These are phyloP conservation scores for Candida jianshihensis DNA, from an alignment of 805 yeast genomes.

Conservation along the genomic window DNA sequence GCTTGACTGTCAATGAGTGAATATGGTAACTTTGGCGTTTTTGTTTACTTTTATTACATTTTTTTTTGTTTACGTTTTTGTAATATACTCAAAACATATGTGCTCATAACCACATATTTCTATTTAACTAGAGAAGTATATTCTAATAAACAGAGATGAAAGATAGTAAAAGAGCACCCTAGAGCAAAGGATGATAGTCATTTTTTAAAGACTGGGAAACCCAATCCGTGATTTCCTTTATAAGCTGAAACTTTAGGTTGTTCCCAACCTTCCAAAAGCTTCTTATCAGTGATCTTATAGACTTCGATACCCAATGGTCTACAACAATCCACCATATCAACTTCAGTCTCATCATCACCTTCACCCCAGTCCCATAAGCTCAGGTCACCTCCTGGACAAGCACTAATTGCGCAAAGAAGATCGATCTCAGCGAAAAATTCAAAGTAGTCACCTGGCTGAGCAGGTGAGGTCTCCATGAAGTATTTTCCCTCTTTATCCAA, in stretches of 20 bases:
- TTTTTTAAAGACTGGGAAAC: slow-evolving; percentile 20
- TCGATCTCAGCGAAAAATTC: slow-evolving; percentile 65
- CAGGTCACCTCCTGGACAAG: slow-evolving; percentile 68
- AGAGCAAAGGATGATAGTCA: no score
- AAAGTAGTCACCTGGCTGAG: slow-evolving; percentile 50
- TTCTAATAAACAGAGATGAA: no score
- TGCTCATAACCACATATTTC: no score
- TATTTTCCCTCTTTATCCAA: slow-evolving; percentile 58
- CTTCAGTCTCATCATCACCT: slow-evolving; percentile 35
- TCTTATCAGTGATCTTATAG: slow-evolving; percentile 41
- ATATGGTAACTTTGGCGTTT: neutral
- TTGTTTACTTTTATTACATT: neutral
- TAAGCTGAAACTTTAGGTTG: slow-evolving; percentile 45
- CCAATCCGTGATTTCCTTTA: slow-evolving; percentile 49
- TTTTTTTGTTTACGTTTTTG: no score
- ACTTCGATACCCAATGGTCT: slow-evolving; percentile 60
- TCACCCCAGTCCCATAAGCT: slow-evolving; percentile 71
- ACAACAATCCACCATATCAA: slow-evolving; percentile 54
- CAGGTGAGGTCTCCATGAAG: slow-evolving; percentile 67
- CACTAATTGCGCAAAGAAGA: slow-evolving; percentile 53
- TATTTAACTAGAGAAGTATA: no score
- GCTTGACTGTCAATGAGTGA: neutral
- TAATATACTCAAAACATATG: no score
- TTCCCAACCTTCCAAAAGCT: slow-evolving; percentile 41
- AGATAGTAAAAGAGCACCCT: no score